These are phyloP conservation scores for Litchi chinensis DNA, from an alignment of 345 rosid genomes.

Conservation along the genomic window DNA sequence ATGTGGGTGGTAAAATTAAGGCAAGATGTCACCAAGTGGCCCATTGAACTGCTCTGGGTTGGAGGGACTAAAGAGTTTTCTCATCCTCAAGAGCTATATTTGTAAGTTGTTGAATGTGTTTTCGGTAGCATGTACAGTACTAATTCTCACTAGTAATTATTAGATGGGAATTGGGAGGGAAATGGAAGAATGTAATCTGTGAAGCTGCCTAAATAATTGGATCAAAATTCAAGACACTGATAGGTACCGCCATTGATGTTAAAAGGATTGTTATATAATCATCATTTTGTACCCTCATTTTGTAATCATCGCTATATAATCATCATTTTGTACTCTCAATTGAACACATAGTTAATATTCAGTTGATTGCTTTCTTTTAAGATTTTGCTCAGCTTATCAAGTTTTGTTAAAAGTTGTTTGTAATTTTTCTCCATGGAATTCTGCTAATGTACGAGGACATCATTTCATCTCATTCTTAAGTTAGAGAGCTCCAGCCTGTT, in stretches of 20 bases:
- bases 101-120: slow-evolving; percentile 23
- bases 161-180: slow-evolving; percentile 22
- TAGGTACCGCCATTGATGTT: not conserved
- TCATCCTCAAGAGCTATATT: slow-evolving; percentile 9
- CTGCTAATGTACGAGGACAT: not conserved
- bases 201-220: slow-evolving; percentile 24
- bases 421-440: not conserved
- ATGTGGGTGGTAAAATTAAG: not conserved
- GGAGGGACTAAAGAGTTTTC: slow-evolving; percentile 25
- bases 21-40: not conserved
- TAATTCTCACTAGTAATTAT: slow-evolving; percentile 1
- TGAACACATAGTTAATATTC: not conserved
- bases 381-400: not conserved
- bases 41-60: slow-evolving; percentile 9
- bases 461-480: not conserved
- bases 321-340: not conserved
- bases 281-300: not conserved
- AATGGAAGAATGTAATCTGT: slow-evolving; percentile 21
- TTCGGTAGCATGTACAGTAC: not conserved
- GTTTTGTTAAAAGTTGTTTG: too few species aligned
- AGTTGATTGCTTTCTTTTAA: slow-evolving; percentile 6
- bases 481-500: too few species aligned
- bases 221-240: slow-evolving; percentile 20
- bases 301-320: too few species aligned
- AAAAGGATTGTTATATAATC: not conserved